Conservation (phyloP, 108 stramenopile species). For the Pseudonitzschia delicatissima region DNA sequence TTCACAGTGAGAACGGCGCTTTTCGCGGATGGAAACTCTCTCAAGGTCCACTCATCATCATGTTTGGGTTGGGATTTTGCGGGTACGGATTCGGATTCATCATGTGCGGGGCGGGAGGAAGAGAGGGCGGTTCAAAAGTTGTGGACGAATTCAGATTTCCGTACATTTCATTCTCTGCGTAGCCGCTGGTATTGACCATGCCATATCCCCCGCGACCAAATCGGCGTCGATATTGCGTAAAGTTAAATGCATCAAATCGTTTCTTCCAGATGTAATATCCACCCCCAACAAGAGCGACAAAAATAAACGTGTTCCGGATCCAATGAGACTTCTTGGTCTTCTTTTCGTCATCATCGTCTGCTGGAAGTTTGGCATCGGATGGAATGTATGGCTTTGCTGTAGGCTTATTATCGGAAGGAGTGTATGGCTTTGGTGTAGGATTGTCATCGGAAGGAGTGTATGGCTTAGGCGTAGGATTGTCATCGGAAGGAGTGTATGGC, state of each 20-base stretch:
- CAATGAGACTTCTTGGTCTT: slow-evolving; percentile 45
- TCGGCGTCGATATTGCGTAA: slow-evolving; percentile 67
- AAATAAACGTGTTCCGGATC: slow-evolving; percentile 49
- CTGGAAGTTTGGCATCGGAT: slow-evolving; percentile 10
- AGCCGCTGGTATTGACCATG: slow-evolving; percentile 34
- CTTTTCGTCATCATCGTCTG: neutral
- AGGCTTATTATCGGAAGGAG: slow-evolving; percentile 33
- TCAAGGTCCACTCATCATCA: neutral
- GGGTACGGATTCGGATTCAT: slow-evolving; percentile 18
- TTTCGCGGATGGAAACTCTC: no score
- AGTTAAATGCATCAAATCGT: slow-evolving; percentile 57
- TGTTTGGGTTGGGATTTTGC: no score
- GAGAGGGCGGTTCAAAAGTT: slow-evolving; percentile 74
- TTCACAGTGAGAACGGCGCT: no score
- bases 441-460: slow-evolving; percentile 21
- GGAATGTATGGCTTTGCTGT: slow-evolving; percentile 31
- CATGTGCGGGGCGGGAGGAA: slow-evolving; percentile 72
- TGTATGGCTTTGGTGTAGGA: slow-evolving; percentile 34
- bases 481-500: slow-evolving; percentile 31
- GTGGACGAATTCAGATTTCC: slow-evolving; percentile 54
- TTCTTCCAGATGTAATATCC: slow-evolving; percentile 62
- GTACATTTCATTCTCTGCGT: slow-evolving; percentile 58
- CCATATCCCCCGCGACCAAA: slow-evolving; percentile 33
- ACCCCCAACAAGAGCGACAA: slow-evolving; percentile 42
- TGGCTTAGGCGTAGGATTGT: neutral